These are phyloP conservation scores for Cladophialophora bantiana DNA, from an alignment of 2,329 filamentous ascomycete genomes.

Conservation along the genomic window DNA sequence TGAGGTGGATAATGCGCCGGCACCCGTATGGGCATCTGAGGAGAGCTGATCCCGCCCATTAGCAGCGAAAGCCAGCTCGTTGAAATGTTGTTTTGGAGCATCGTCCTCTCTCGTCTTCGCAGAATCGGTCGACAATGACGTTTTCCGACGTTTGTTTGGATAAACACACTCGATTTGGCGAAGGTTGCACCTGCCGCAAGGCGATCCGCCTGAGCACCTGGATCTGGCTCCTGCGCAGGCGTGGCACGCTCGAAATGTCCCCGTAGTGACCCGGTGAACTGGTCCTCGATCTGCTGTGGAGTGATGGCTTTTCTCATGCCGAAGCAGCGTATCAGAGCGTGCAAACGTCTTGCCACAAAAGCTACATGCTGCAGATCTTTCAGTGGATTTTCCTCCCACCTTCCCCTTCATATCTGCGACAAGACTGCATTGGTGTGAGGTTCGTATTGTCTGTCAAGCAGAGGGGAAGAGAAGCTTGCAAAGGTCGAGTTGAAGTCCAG, in stretches of 20 bases:
- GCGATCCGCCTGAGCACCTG: conserved; percentile 38
- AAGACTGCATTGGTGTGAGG: not conserved
- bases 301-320: conserved; percentile 52
- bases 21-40: not conserved
- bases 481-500: not conserved
- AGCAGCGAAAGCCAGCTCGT: conserved; percentile 27
- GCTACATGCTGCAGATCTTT: conserved; percentile 32
- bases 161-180: conserved; percentile 50
- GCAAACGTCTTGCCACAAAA: conserved; percentile 35
- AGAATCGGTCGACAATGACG: conserved; percentile 25
- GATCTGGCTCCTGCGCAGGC: conserved; percentile 51
- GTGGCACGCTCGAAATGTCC: conserved; percentile 52
- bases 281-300: conserved; percentile 42
- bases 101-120: conserved; percentile 48
- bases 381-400: conserved; percentile 16
- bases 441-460: not conserved
- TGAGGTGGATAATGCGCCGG: conserved; percentile 12
- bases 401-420: conserved; percentile 21
- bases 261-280: conserved; percentile 51
- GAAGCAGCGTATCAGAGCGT: conserved; percentile 49
- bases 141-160: conserved; percentile 49
- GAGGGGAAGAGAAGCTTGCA: not conserved
- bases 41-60: not conserved
- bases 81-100: conserved; percentile 38
- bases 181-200: conserved; percentile 46